Evolutionary conservation across 345 rosid species (phyloP).

Genomic region (Bruguiera parviflora): DNA sequence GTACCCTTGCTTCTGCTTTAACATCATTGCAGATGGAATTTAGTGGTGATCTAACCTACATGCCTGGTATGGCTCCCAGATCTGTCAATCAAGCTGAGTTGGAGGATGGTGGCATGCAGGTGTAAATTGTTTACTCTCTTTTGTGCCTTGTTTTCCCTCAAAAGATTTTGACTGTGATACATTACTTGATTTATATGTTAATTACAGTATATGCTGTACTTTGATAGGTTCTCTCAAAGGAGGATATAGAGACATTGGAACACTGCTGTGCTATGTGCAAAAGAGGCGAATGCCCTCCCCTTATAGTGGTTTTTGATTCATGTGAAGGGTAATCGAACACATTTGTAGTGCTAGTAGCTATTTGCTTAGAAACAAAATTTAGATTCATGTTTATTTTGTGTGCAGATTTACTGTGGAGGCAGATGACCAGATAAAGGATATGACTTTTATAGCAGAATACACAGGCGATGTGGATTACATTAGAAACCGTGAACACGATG

Average conservation of each 20-base stretch:
- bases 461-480: conserved; percentile 90
- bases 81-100: conserved; percentile 67
- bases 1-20: conserved; percentile 81
- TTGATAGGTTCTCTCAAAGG: conserved; percentile 63
- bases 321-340: conserved; percentile 68
- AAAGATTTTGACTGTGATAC: not conserved
- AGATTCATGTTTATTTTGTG: conserved; percentile 12
- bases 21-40: conserved; percentile 63
- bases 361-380: conserved; percentile 9
- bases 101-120: conserved; percentile 95
- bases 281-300: conserved; percentile 85
- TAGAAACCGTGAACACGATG: conserved; percentile 69
- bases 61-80: conserved; percentile 64
- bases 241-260: conserved; percentile 69
- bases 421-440: conserved; percentile 74
- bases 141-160: not conserved
- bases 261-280: conserved; percentile 66
- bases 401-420: conserved; percentile 88
- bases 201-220: not conserved
- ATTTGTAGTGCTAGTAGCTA: conserved; percentile 5
- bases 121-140: conserved; percentile 15
- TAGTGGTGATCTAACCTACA: conserved; percentile 59
- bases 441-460: conserved; percentile 81
- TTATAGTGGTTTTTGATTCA: conserved; percentile 73
- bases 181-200: not conserved